Evolutionary conservation across 306 rosid genomes (phyloP), one percentile per base, ranked within the genome.

Genomic region (Hippophae gyantsensis): DNA sequence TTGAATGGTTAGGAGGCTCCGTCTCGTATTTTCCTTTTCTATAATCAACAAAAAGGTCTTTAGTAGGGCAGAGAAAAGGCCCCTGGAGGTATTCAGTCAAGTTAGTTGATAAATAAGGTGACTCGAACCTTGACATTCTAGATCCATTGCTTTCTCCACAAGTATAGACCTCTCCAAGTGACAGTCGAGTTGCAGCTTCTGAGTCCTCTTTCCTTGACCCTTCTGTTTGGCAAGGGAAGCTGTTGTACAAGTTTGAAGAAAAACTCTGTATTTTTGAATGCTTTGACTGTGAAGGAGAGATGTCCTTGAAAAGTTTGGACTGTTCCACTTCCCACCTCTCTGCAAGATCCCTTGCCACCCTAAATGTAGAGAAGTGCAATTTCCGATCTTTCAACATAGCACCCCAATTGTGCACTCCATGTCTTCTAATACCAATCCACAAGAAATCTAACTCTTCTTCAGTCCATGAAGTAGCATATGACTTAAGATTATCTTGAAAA

Each of bases 391-490:
- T 79, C 52, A 85, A 60, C 77, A 85, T 82, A 40, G 86, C 82
- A 60, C 68, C 77, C 93, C 88, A 85, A 64, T 82, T 82, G 58
- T 76, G 82, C 77, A 72, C 66, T 58, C 88, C 84, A 52, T 79
- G 77, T 71, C 86, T 82, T 65, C 94, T 82, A 63, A 85, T 82
- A 57, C 94, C 94, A 57, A 85, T 76, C 94, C 94, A 85, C 12
- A 82, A 76, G 73, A 54, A 79, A 79, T 85, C 94, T 70, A 85
- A 69, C 77, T 85, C 94, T 79, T 85, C 94, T 71, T 85, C 89
- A 48, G 86, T 77, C 89, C 94, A 82, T 55, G 50, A 55, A 56
- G 58, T 57, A 64, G 58, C 62, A 60, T 45, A 49, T 7, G 70
- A 74, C 79, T 48, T 70, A 56, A 52, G 57, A 47, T 58, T 68